A percentile compares a stretch with the other conserved stretches of the same genome.
These are phyloP conservation scores for Leccinum olivaceopallidum DNA, from an alignment of 768 basidiomycete species.

Conservation along the genomic window DNA sequence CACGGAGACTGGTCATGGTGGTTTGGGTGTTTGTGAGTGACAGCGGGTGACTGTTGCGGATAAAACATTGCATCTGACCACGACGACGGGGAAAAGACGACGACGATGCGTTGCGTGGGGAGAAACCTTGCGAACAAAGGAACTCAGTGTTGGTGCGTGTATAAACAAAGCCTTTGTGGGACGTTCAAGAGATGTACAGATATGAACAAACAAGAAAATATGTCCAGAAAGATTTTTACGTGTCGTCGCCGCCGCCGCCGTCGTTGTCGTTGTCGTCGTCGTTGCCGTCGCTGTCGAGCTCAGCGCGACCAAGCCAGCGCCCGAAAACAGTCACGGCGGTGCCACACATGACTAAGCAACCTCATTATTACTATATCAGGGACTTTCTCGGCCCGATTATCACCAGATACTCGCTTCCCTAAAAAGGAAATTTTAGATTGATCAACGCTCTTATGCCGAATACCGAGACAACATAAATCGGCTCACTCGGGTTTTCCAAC, in stretches of 20 bases:
- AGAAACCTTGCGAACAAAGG: slow-evolving; percentile 14
- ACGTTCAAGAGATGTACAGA: slow-evolving; percentile 16
- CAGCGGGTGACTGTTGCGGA: slow-evolving; percentile 80
- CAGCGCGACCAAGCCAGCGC: slow-evolving; percentile 26
- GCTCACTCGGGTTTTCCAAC: not conserved
- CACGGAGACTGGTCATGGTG: slow-evolving; percentile 79
- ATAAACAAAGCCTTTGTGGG: not conserved
- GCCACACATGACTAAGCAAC: slow-evolving; percentile 21
- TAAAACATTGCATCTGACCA: slow-evolving; percentile 71
- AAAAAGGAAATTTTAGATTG: slow-evolving; percentile 18
- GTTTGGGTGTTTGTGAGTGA: slow-evolving; percentile 71
- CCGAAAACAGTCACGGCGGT: slow-evolving; percentile 25
- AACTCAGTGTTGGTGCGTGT: slow-evolving; percentile 6
- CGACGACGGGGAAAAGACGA: slow-evolving; percentile 5
- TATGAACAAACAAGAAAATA: slow-evolving; percentile 21
- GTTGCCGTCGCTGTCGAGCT: slow-evolving; percentile 20
- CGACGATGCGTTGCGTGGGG: slow-evolving; percentile 2
- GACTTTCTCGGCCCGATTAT: slow-evolving; percentile 14
- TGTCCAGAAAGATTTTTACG: slow-evolving; percentile 17
- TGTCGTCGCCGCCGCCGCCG: slow-evolving; percentile 14
- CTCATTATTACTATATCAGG: slow-evolving; percentile 13
- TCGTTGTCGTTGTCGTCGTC: slow-evolving; percentile 14
- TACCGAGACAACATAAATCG: slow-evolving; percentile 17
- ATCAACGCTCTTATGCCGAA: slow-evolving; percentile 1
- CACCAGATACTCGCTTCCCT: not conserved